Evolutionary conservation across 495 filamentous ascomycete genomes (phyloP), one percentile per base, ranked within the genome.

Genomic region (Xylaria sp.): DNA sequence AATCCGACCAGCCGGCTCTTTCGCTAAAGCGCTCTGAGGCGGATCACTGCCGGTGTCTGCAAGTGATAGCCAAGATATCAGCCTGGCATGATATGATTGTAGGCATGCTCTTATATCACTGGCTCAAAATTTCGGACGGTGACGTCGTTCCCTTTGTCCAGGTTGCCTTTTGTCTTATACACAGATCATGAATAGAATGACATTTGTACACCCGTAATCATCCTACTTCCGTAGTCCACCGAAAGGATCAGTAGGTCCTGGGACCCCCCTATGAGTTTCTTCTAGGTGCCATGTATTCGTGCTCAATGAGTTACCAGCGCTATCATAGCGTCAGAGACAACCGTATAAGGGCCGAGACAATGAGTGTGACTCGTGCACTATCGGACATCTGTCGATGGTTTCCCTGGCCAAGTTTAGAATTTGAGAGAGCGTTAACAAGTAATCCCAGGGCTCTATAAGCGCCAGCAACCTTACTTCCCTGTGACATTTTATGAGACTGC

Each of bases 1-100:
- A 43, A 41, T 26, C 59, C 59, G 59, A 62, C 58, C 37, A 62
- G 35, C 37, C 59, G 59, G 59, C 59, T 62, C 59, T 48, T 29
- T 46, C 57, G 61, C 41, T 48, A 44, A 24, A 41, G 57, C 15
- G 3, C 8, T 19, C 21, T 40, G 40, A 63, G 14, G 40, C 8
- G 26, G 41, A n/a, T 41, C 44, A 52, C 43, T 52, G 62, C 41
- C 29, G 62, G n/a, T 24, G 29, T 40, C 43, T 9, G 9, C 21
- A 31, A 33, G 21, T 21, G 21, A n/a, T 24, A 63, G 40, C 61
- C 15, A 63, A 46, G 37, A n/a, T n/a, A 3, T 24, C 29, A 52
- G 24, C 44, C 33, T 4, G 64, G 15, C 21, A 67, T 40, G 64
- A 66, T 52, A 52, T 52, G 44, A 66, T 29, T 29, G 21, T 46